phyloP scores from a whole-genome alignment of 2,329 filamentous ascomycete species.

The Endoconidiophora laricicola region DNA sequence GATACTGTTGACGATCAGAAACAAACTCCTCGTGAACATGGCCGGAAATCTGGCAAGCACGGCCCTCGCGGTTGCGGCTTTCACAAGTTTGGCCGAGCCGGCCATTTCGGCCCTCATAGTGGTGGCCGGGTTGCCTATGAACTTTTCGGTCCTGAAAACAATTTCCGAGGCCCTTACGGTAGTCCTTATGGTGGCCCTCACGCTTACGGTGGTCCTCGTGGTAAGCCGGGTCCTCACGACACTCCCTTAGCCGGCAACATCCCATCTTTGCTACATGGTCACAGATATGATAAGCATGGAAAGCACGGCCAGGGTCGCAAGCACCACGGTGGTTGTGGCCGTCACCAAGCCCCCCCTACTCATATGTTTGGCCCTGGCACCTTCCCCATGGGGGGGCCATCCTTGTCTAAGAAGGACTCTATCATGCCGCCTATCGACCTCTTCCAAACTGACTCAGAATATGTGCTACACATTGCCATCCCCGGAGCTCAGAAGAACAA shows the following conservation, averaged over 20 bases:
- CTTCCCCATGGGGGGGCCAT: too few relatives aligned
- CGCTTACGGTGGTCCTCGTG: conserved; percentile 9
- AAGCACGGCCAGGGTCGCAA: conserved; percentile 4
- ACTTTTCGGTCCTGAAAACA: conserved; percentile 13
- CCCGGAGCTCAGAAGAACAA: conserved; percentile 69
- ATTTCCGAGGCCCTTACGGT: conserved; percentile 14
- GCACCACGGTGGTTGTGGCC: not conserved
- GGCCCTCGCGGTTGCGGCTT: conserved; percentile 17
- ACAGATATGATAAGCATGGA: not conserved
- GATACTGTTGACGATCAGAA: conserved; percentile 6
- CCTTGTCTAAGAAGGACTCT: conserved; percentile 17
- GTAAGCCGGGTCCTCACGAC: conserved; percentile 13
- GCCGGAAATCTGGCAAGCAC: conserved; percentile 15
- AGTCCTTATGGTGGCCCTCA: conserved; percentile 12
- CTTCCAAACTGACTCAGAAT: conserved; percentile 50
- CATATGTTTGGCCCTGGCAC: not conserved
- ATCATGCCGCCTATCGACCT: conserved; percentile 57
- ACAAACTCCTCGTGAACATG: conserved; percentile 10
- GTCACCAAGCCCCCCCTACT: not conserved
- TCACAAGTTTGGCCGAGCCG: conserved; percentile 14
- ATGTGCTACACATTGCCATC: conserved; percentile 57
- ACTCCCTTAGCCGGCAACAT: conserved; percentile 6
- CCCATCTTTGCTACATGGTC: not conserved
- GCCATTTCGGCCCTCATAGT: conserved; percentile 14
- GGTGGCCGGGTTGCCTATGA: conserved; percentile 16